Evolutionary conservation across 345 rosid genomes (phyloP).

Genomic region (Physaria fendleri): DNA sequence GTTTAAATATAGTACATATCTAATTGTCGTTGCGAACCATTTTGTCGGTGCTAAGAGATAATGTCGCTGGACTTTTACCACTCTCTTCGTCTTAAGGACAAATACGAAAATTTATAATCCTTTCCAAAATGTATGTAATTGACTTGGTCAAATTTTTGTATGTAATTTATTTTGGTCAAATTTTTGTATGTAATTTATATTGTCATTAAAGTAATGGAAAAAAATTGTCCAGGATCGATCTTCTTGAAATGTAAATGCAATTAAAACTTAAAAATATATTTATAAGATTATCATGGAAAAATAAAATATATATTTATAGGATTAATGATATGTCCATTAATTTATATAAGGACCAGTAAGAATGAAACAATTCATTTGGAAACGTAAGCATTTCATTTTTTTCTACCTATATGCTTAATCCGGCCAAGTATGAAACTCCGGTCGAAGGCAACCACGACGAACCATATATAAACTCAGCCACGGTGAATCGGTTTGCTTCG

Average conservation of each 20-base stretch:
- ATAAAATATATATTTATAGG: constrained; percentile 14
- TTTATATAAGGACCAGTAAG: constrained; percentile 26
- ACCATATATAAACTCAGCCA: constrained; percentile 75
- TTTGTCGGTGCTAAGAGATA: not conserved
- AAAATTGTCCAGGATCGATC: not conserved
- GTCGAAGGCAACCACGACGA: constrained; percentile 97
- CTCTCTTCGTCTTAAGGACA: not conserved
- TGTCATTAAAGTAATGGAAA: not conserved
- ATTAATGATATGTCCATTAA: constrained; percentile 21
- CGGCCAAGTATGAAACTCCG: constrained; percentile 90
- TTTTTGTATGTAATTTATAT: not conserved
- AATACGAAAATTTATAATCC: too few species aligned
- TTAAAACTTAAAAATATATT: constrained; percentile 16
- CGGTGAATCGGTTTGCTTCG: constrained; percentile 79
- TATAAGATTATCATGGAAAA: constrained; percentile 20
- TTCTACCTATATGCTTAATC: constrained; percentile 46
- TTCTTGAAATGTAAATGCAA: constrained; percentile 12
- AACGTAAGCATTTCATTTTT: constrained; percentile 8
- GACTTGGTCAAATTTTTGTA: not conserved
- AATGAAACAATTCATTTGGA: constrained; percentile 30
- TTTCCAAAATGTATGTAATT: not conserved
- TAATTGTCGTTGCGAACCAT: not conserved
- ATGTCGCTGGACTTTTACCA: constrained; percentile 2
- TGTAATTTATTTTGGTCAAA: not conserved
- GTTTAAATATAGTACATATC: not conserved